A percentile compares a stretch with the other conserved stretches of the same genome.
These are phyloP conservation scores for Truncatella angustata DNA, from an alignment of 2,329 filamentous ascomycete species.

Conservation along the genomic window DNA sequence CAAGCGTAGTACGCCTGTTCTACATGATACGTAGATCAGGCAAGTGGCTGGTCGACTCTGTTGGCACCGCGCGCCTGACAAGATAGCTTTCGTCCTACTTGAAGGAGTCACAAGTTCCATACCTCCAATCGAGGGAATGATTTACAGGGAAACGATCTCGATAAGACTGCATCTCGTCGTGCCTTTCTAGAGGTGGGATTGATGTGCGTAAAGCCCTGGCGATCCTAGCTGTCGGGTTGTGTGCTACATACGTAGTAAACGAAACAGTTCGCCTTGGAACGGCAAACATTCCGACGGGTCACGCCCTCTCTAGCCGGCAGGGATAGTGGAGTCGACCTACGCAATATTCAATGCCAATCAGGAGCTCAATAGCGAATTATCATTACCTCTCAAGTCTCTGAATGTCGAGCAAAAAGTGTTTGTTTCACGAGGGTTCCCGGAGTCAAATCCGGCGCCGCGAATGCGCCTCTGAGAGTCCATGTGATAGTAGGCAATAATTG, in stretches of 20 bases:
- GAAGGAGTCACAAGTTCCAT: constrained; percentile 2
- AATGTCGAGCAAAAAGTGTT: too few relatives aligned
- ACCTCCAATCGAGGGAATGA: constrained; percentile 1
- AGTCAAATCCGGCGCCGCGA: too few relatives aligned
- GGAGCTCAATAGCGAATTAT: not conserved
- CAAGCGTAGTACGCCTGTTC: too few relatives aligned
- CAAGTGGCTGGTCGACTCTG: too few relatives aligned
- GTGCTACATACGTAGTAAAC: not conserved
- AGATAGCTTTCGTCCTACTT: not conserved
- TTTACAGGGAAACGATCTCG: constrained; percentile 5
- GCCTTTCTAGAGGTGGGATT: not conserved
- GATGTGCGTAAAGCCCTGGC: constrained; percentile 3
- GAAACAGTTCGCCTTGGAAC: constrained; percentile 4
- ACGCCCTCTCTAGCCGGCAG: constrained; percentile 3
- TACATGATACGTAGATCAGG: too few relatives aligned
- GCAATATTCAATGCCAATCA: not conserved
- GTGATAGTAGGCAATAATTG: too few relatives aligned
- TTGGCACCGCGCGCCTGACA: too few relatives aligned
- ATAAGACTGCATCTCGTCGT: not conserved
- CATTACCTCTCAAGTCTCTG: not conserved
- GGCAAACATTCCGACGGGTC: not conserved
- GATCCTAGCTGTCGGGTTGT: constrained; percentile 5
- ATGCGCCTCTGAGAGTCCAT: too few relatives aligned
- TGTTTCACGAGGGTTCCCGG: too few relatives aligned
- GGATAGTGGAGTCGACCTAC: constrained; percentile 8